phyloP scores from a whole-genome alignment of 2,329 filamentous ascomycete genomes.

The Podosphaera xanthii region DNA sequence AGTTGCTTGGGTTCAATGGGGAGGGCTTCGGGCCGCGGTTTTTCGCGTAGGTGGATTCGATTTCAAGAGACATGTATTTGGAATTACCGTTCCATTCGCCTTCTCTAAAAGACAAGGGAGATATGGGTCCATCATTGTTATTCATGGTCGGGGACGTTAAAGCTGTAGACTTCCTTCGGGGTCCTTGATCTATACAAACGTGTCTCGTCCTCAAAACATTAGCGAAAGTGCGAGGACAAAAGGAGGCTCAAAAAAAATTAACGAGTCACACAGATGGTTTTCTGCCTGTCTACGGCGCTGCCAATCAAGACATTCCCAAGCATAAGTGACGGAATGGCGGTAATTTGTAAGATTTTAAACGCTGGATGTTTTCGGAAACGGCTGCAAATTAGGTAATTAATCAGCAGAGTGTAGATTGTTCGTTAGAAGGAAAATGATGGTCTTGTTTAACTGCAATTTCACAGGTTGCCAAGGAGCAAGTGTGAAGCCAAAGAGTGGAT shows the following conservation, averaged over 20 bases:
- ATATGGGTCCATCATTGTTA: constrained; percentile 52
- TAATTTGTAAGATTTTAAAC: too few species aligned
- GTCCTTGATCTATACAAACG: constrained; percentile 5
- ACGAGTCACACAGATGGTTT: too few species aligned
- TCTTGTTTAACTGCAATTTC: too few species aligned
- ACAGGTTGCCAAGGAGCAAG: too few species aligned
- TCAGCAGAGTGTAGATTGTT: too few species aligned
- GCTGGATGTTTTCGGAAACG: too few species aligned
- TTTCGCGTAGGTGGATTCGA: constrained; percentile 25
- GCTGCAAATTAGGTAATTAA: too few species aligned
- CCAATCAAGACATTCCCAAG: too few species aligned
- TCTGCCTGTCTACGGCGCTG: too few species aligned
- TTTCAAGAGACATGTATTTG: constrained; percentile 36
- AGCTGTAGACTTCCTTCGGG: constrained; percentile 4
- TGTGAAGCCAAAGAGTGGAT: too few species aligned
- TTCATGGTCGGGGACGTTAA: constrained; percentile 29
- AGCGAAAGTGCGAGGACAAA: constrained; percentile 3
- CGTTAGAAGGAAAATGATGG: too few species aligned
- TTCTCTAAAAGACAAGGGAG: constrained; percentile 59
- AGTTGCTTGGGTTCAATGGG: constrained; percentile 41
- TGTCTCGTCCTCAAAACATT: constrained; percentile 5
- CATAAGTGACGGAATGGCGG: too few species aligned
- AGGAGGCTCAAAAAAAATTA: not conserved
- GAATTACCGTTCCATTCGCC: constrained; percentile 59
- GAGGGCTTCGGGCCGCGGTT: constrained; percentile 39